Base-by-base conservation (phyloP, 2,329 filamentous ascomycete species). In the Colletotrichum sp. region DNA sequence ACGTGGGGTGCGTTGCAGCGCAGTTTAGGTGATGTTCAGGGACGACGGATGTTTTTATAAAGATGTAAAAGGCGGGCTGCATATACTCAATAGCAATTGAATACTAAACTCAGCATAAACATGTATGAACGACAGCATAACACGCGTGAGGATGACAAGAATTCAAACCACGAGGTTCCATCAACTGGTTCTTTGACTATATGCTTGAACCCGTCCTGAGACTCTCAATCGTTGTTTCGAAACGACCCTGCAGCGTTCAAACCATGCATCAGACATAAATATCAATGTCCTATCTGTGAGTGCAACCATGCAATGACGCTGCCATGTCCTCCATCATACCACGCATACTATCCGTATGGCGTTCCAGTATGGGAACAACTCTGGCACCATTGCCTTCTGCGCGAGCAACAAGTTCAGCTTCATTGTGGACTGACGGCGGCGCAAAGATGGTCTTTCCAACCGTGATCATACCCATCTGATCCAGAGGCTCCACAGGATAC, bases 101-200 rank as follows among this genome's bases (percentile, higher is more conserved):
- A 6, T 48, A 12, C 0, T 48, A 12, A 48, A 1, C 3, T n/a
- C 19, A 48, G n/a, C 0, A 48, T n/a, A n/a, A n/a, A n/a, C 5
- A 19, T n/a, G 0, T 1, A 6, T 12, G 19, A 6, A 52, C 22
- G 11, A 22, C 8, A 22, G 5, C 36, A 9, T 39, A 48, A 22
- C 2, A 12, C n/a, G 0, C 44, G n/a, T n/a, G 4, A 22, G 9
- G 44, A 22, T 13, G n/a, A 13, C 13, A 2, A 13, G 6, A 3
- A 22, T 22, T 12, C 1, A 48, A 48, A 22, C n/a, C 11, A 48
- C 11, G 11, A 52, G 12, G 44, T 22, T 52, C 11, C n/a, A 22
- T 16, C 19, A 22, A 48, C 11, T 48, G 44, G 44, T 22, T 1
- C 19, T 22, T 13, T 44, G 39, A n/a, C 3, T 44, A 19, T 6